Conservation (phyloP, 148 eudicot species). For the Pouteria glomerata region DNA sequence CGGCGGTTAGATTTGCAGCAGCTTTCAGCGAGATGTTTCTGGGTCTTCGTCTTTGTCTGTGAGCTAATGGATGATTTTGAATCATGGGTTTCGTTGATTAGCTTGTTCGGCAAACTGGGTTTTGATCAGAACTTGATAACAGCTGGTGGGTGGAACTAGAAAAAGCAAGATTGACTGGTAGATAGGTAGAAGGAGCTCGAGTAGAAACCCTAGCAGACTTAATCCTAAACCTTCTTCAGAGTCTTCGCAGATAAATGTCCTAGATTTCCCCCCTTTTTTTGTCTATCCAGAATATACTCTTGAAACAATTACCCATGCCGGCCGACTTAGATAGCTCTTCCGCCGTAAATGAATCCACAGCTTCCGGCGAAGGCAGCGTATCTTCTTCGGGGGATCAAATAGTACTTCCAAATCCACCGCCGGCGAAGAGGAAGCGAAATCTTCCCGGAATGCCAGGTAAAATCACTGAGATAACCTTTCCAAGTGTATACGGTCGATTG, state of each 20-base stretch:
- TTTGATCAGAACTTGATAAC: conserved; percentile 7
- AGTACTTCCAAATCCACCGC: conserved; percentile 15
- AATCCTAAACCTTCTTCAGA: neutral
- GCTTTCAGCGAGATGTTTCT: neutral
- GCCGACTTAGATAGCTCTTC: conserved; percentile 47
- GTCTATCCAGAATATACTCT: conserved; percentile 12
- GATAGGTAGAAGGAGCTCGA: conserved; percentile 27
- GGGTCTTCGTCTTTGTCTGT: neutral
- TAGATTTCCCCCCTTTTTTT: conserved; percentile 3
- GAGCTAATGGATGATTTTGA: neutral
- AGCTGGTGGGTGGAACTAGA: conserved; percentile 39
- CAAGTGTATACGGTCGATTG: neutral
- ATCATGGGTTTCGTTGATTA: conserved; percentile 4
- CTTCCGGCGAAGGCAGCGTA: conserved; percentile 64
- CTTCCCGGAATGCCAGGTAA: conserved; percentile 19
- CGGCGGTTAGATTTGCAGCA: neutral
- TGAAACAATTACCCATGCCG: conserved; percentile 33
- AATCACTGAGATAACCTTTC: neutral
- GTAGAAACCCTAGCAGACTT: conserved; percentile 8
- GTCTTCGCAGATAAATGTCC: conserved; percentile 16
- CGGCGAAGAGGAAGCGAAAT: conserved; percentile 9
- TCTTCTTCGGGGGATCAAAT: conserved; percentile 56
- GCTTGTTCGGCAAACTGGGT: conserved; percentile 14
- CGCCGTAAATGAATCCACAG: conserved; percentile 48
- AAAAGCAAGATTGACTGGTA: conserved; percentile 50